Evolutionary conservation across 257 asterid genomes (phyloP).

Genomic region (Prunella vulgaris): DNA sequence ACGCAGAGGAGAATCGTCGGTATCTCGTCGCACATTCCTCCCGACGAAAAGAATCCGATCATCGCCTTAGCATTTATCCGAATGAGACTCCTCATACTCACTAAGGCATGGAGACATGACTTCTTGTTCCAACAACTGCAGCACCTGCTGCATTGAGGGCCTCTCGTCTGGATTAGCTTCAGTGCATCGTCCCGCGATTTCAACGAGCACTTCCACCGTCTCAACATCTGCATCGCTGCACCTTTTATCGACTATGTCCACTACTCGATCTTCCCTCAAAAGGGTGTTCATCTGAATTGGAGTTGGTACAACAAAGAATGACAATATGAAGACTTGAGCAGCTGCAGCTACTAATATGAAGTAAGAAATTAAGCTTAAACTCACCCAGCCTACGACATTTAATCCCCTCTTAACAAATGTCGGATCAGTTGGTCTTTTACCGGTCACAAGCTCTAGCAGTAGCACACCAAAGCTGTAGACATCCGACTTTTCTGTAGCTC

Average conservation of each 20-base stretch:
- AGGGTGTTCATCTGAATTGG: conserved; percentile 65
- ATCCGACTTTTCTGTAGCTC: conserved; percentile 89
- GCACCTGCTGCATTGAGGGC: conserved; percentile 84
- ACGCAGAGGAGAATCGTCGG: conserved; percentile 1
- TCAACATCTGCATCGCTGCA: conserved; percentile 72
- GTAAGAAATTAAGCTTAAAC: background rate
- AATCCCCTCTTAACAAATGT: conserved; percentile 69
- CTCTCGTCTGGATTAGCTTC: conserved; percentile 81
- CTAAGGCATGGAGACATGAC: conserved; percentile 86
- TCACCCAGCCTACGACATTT: conserved; percentile 96
- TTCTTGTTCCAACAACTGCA: conserved; percentile 90
- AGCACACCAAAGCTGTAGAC: conserved; percentile 97
- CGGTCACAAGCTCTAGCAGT: conserved; percentile 81
- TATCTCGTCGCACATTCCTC: background rate
- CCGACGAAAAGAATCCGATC: background rate
- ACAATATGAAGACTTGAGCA: background rate
- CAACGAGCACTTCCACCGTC: conserved; percentile 78
- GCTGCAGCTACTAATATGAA: background rate
- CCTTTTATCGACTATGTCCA: conserved; percentile 62
- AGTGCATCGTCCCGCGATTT: conserved; percentile 82
- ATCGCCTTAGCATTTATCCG: conserved; percentile 51
- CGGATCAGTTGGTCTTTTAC: conserved; percentile 93
- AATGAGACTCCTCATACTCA: conserved; percentile 79
- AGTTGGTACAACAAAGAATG: background rate
- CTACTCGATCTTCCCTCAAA: conserved; percentile 57